Evolutionary conservation across 2,329 filamentous ascomycete genomes (phyloP).

Genomic region (Venturia carpophila): DNA sequence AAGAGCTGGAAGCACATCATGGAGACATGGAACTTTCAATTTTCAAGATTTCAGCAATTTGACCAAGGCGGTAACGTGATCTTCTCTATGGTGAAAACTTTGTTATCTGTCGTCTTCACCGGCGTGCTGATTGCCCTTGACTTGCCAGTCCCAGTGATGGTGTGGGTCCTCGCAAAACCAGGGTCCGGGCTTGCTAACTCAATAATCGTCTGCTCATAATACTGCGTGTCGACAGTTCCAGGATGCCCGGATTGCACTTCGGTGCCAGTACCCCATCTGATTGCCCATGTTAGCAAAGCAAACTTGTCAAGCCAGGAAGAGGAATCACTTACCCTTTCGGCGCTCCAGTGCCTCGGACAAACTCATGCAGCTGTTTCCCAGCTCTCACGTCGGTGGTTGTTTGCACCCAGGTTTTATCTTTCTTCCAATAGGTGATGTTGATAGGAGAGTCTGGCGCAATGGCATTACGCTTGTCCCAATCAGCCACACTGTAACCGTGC

Average conservation of each 20-base stretch:
- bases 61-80: slow-evolving; percentile 5
- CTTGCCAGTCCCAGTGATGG: background rate
- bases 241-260: background rate
- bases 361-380: slow-evolving; percentile 6
- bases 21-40: background rate
- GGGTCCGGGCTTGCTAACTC: background rate
- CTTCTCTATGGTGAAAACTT: background rate
- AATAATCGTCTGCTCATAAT: slow-evolving; percentile 3
- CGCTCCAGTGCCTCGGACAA: background rate
- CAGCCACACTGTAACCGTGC: slow-evolving; percentile 6
- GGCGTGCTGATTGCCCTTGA: slow-evolving; percentile 4
- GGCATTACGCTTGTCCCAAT: background rate
- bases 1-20: too few relatives aligned
- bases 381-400: background rate
- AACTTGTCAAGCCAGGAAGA: background rate
- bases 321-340: background rate
- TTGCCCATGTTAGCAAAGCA: background rate
- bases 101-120: slow-evolving; percentile 1
- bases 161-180: background rate
- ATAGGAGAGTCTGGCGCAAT: slow-evolving; percentile 11
- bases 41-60: background rate
- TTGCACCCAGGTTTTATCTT: slow-evolving; percentile 6
- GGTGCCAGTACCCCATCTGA: background rate
- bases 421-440: slow-evolving; percentile 8
- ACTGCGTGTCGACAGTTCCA: background rate